A percentile compares a stretch with the other conserved stretches of the same genome.
Evolutionary conservation across 257 asterid species (phyloP).

Genomic region (Nyctanthes arbortristis): DNA sequence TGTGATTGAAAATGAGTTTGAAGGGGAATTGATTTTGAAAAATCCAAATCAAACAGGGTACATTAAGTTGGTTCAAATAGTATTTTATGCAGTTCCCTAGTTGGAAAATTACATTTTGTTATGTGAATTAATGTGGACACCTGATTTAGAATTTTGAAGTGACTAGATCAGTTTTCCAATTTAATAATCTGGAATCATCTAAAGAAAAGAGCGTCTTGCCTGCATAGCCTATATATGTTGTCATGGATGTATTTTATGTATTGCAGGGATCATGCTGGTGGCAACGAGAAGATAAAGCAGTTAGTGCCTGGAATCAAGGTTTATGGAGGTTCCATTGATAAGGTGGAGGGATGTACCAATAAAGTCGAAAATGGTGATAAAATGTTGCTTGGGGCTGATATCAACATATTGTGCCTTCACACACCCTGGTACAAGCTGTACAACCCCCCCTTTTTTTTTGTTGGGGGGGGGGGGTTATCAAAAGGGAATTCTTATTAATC

Average conservation of each 20-base stretch:
- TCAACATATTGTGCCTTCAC: slow-evolving; percentile 66
- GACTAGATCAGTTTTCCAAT: neutral
- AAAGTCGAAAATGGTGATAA: slow-evolving; percentile 82
- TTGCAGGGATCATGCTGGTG: slow-evolving; percentile 98
- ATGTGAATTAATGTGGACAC: neutral
- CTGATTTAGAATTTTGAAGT: neutral
- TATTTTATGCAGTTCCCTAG: no score
- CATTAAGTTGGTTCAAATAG: neutral
- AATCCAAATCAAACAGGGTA: no score
- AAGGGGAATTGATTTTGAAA: no score
- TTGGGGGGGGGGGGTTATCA: no score
- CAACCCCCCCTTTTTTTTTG: neutral
- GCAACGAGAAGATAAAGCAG: slow-evolving; percentile 83
- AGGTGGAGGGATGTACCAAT: slow-evolving; percentile 81
- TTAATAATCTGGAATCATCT: neutral
- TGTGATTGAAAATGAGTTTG: no score
- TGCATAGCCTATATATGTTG: slow-evolving; percentile 8
- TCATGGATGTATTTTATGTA: neutral
- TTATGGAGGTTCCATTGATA: slow-evolving; percentile 81
- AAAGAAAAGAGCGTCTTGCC: neutral
- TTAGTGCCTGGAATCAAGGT: slow-evolving; percentile 74
- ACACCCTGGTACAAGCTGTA: slow-evolving; percentile 67
- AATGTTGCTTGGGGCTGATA: slow-evolving; percentile 66
- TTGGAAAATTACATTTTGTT: no score
- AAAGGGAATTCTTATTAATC: no score